These are phyloP conservation scores for Eutrema heterophyllum DNA, from an alignment of 345 rosid genomes.

Conservation along the genomic window DNA sequence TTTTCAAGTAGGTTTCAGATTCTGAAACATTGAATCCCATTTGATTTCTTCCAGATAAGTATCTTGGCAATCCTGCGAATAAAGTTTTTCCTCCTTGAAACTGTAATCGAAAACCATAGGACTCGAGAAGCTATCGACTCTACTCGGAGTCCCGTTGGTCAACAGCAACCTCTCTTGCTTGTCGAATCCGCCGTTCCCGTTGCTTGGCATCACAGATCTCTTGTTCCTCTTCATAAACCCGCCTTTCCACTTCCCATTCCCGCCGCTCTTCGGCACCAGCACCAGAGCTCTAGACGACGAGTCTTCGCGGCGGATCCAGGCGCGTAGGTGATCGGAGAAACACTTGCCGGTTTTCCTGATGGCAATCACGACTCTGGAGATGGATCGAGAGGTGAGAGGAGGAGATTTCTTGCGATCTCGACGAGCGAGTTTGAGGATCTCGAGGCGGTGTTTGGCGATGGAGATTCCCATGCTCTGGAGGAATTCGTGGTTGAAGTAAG, in stretches of 20 bases:
- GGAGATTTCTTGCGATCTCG: slow-evolving; percentile 33
- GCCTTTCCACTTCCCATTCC: slow-evolving; percentile 49
- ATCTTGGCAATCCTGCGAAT: slow-evolving; percentile 39
- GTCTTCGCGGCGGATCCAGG: slow-evolving; percentile 47
- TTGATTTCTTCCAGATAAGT: slow-evolving; percentile 52
- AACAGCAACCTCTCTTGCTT: slow-evolving; percentile 57
- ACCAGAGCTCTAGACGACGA: slow-evolving; percentile 57
- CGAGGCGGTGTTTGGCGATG: slow-evolving; percentile 90
- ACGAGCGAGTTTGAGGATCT: slow-evolving; percentile 85
- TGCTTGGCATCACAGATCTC: slow-evolving; percentile 36
- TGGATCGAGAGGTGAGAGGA: slow-evolving; percentile 24
- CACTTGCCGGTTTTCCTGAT: slow-evolving; percentile 54
- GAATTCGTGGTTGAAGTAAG: slow-evolving; percentile 87
- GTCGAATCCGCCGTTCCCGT: slow-evolving; percentile 22
- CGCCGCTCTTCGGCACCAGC: slow-evolving; percentile 29
- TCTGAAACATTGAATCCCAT: slow-evolving; percentile 96
- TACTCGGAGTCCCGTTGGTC: slow-evolving; percentile 57
- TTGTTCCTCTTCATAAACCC: slow-evolving; percentile 66
- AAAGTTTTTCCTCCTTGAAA: slow-evolving; percentile 43
- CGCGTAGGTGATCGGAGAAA: slow-evolving; percentile 45
- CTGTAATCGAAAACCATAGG: slow-evolving; percentile 48
- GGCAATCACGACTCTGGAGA: slow-evolving; percentile 53
- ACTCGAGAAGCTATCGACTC: slow-evolving; percentile 50
- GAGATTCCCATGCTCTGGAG: slow-evolving; percentile 96
- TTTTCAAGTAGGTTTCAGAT: slow-evolving; percentile 79